These are phyloP conservation scores for Telfairia occidentalis DNA, from an alignment of 331 rosid species.

Conservation along the genomic window DNA sequence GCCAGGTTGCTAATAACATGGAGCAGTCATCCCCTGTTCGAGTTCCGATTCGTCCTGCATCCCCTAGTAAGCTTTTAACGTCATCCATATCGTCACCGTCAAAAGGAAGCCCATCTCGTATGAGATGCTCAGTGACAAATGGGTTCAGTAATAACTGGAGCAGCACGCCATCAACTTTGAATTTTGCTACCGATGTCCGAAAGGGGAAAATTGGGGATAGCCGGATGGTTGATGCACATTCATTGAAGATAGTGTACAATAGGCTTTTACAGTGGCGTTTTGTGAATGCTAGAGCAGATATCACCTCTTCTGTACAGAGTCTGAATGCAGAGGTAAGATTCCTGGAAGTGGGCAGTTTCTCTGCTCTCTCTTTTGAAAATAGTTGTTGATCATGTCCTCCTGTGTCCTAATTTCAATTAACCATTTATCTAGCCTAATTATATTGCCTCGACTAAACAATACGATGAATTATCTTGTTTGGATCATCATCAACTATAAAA, in stretches of 20 bases:
- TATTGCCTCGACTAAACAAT: background rate
- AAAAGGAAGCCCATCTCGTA: slow-evolving; percentile 73
- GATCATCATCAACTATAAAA: background rate
- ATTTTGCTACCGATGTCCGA: slow-evolving; percentile 50
- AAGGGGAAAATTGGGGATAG: slow-evolving; percentile 64
- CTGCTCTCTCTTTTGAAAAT: background rate
- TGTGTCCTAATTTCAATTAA: background rate
- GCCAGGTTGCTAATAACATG: slow-evolving; percentile 36
- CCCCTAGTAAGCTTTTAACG: slow-evolving; percentile 46
- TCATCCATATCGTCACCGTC: slow-evolving; percentile 39
- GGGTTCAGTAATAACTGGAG: slow-evolving; percentile 26
- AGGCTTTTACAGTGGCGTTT: slow-evolving; percentile 84
- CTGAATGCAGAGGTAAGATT: slow-evolving; percentile 67
- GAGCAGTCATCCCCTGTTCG: slow-evolving; percentile 51
- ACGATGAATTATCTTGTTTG: background rate
- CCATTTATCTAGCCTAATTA: background rate
- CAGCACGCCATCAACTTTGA: slow-evolving; percentile 54
- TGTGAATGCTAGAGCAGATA: slow-evolving; percentile 64
- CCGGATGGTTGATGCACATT: slow-evolving; percentile 50
- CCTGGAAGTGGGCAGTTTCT: background rate
- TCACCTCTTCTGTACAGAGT: slow-evolving; percentile 48
- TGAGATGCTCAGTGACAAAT: slow-evolving; percentile 32
- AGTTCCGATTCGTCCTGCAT: slow-evolving; percentile 39
- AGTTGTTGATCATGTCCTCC: background rate
- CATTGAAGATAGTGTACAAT: slow-evolving; percentile 62